phyloP scores from a whole-genome alignment of 257 asterid genomes.

The Primulina tabacum region DNA sequence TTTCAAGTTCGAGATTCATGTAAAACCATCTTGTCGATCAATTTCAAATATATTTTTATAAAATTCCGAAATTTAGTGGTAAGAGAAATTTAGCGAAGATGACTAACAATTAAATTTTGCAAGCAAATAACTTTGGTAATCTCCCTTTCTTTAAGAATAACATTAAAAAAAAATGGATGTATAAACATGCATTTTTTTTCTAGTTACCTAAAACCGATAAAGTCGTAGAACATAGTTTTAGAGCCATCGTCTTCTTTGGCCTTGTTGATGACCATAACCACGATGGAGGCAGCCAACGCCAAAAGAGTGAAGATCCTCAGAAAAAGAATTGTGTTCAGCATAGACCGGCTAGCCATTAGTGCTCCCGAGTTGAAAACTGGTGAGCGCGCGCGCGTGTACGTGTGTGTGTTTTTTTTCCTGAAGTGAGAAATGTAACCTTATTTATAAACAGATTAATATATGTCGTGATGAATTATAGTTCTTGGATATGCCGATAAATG shows the following conservation, averaged over 20 bases:
- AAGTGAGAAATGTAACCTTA: not conserved
- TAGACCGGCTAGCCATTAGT: conserved; percentile 30
- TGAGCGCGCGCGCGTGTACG: not conserved
- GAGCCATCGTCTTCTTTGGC: conserved; percentile 28
- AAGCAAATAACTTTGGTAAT: too few species aligned
- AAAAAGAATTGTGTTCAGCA: conserved; percentile 20
- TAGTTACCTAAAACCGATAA: conserved; percentile 51
- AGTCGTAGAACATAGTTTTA: conserved; percentile 34
- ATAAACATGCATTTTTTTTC: not conserved
- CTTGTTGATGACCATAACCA: conserved; percentile 46
- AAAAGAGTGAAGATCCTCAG: conserved; percentile 44
- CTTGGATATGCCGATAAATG: not conserved
- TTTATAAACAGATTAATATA: too few species aligned
- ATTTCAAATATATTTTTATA: too few species aligned
- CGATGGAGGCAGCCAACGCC: conserved; percentile 39
- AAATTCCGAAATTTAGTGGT: too few species aligned
- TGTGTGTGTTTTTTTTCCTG: not conserved
- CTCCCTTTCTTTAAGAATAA: too few species aligned
- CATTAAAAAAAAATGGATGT: too few species aligned
- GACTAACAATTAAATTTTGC: too few species aligned
- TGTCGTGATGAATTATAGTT: not conserved
- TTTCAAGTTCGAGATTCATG: too few species aligned
- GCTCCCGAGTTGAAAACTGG: not conserved
- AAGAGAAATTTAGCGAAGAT: too few species aligned
- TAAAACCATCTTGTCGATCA: too few species aligned